Conservation (phyloP, 2,329 filamentous ascomycete genomes). For the Colletotrichum australisinense region DNA sequence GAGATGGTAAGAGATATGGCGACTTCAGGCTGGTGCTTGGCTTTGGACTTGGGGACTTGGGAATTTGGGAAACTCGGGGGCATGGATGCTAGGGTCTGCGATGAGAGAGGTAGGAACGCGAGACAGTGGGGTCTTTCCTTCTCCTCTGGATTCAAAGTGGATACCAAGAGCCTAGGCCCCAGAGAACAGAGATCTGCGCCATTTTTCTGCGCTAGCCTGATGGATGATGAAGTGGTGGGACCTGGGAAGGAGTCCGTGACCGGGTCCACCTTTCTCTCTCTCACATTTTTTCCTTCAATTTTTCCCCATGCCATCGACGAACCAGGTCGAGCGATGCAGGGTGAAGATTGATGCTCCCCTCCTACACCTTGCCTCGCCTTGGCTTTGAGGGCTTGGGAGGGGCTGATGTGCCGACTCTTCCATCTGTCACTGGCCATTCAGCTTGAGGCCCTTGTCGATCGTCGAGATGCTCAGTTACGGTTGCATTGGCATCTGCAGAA, state of each 20-base stretch:
- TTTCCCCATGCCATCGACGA: neutral
- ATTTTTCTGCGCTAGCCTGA: slow-evolving; percentile 33
- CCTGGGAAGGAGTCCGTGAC: neutral
- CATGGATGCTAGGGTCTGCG: slow-evolving; percentile 2
- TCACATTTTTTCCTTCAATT: neutral
- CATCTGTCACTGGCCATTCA: slow-evolving; percentile 20
- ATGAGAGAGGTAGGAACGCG: slow-evolving; percentile 7
- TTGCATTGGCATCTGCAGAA: slow-evolving; percentile 31
- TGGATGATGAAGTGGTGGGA: slow-evolving; percentile 19
- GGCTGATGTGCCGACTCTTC: slow-evolving; percentile 36
- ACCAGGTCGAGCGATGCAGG: slow-evolving; percentile 24
- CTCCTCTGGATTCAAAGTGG: slow-evolving; percentile 25
- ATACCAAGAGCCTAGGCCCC: slow-evolving; percentile 26
- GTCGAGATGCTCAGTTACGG: slow-evolving; percentile 25
- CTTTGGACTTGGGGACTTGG: neutral
- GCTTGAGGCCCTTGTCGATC: slow-evolving; percentile 28
- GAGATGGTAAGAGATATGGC: neutral
- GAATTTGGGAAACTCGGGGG: neutral
- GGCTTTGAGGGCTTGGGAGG: slow-evolving; percentile 27
- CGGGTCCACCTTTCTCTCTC: slow-evolving; percentile 1
- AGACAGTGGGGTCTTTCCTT: neutral
- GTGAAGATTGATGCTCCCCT: slow-evolving; percentile 29
- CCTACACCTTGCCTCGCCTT: slow-evolving; percentile 32
- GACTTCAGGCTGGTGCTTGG: neutral
- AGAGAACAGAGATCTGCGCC: slow-evolving; percentile 37